Percentiles rank a stretch among this genome's conserved stretches.
Evolutionary conservation across 2,329 filamentous ascomycete genomes (phyloP).

Genomic region (Aspergillus texensis): DNA sequence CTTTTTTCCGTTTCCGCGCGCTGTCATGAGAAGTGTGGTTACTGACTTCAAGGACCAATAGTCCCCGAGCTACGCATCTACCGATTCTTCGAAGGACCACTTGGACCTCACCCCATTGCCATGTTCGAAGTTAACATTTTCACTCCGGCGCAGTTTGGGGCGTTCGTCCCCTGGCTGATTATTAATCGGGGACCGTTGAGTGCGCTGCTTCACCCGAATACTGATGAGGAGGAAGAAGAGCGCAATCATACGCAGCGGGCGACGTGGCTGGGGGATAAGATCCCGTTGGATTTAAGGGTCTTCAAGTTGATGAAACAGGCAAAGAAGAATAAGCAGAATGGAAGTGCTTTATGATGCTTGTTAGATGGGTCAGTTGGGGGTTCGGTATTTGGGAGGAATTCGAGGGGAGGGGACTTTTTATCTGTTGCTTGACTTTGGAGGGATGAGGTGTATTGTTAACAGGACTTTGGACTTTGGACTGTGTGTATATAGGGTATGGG

Average conservation of each 20-base stretch:
- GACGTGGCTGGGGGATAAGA: conserved; percentile 49
- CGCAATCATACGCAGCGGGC: conserved; percentile 51
- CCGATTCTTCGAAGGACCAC: conserved; percentile 70
- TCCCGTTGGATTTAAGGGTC: conserved; percentile 45
- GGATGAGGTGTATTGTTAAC: neutral
- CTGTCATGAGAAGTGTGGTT: neutral
- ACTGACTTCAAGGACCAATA: conserved; percentile 33
- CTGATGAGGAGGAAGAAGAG: conserved; percentile 53
- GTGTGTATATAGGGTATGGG: neutral
- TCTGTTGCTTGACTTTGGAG: no score
- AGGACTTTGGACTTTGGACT: neutral
- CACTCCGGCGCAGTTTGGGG: conserved; percentile 83
- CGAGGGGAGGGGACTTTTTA: neutral
- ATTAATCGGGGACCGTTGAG: conserved; percentile 80
- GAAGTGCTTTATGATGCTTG: neutral
- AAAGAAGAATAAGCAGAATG: conserved; percentile 19
- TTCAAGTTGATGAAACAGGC: conserved; percentile 37
- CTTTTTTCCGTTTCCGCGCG: neutral
- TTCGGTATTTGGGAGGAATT: no score
- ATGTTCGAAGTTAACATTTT: conserved; percentile 96
- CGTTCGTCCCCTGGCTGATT: conserved; percentile 82
- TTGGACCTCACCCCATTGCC: conserved; percentile 79
- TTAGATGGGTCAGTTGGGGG: neutral
- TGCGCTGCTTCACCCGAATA: conserved; percentile 82
- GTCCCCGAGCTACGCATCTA: conserved; percentile 87